Evolutionary conservation across 108 stramenopile species (phyloP).

Genomic region (Epithemia pelagica): DNA sequence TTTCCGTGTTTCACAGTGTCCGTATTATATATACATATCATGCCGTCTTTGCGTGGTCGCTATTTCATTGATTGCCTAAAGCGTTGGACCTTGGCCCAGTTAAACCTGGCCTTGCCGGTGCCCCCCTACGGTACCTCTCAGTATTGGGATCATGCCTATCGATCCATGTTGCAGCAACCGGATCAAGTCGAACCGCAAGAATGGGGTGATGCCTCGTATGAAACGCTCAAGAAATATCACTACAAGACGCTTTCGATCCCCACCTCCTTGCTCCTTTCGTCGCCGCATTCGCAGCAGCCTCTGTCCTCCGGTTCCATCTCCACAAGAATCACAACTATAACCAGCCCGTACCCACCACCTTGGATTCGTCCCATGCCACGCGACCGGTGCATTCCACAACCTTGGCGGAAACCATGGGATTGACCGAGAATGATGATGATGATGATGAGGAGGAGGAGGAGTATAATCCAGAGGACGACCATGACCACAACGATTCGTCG

Average conservation of each 20-base stretch:
- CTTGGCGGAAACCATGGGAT: background rate
- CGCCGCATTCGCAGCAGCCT: no score
- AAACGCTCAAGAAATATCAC: background rate
- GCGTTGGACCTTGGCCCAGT: slow-evolving; percentile 1
- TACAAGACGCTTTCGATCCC: background rate
- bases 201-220: background rate
- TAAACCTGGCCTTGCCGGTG: slow-evolving; percentile 51
- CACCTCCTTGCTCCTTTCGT: no score
- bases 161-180: background rate
- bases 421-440: slow-evolving; percentile 1
- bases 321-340: no score
- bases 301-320: no score
- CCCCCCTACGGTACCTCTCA: slow-evolving; percentile 39
- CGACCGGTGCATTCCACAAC: background rate
- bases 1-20: no score
- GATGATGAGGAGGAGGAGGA: no score
- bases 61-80: slow-evolving; percentile 47
- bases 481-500: no score
- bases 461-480: no score
- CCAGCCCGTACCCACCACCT: background rate
- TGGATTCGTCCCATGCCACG: background rate
- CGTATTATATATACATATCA: no score
- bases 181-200: background rate
- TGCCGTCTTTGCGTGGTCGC: slow-evolving; percentile 41
- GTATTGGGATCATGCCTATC: slow-evolving; percentile 64